Evolutionary conservation across 2,329 filamentous ascomycete genomes (phyloP).

Genomic region (Colletotrichum eleusines): DNA sequence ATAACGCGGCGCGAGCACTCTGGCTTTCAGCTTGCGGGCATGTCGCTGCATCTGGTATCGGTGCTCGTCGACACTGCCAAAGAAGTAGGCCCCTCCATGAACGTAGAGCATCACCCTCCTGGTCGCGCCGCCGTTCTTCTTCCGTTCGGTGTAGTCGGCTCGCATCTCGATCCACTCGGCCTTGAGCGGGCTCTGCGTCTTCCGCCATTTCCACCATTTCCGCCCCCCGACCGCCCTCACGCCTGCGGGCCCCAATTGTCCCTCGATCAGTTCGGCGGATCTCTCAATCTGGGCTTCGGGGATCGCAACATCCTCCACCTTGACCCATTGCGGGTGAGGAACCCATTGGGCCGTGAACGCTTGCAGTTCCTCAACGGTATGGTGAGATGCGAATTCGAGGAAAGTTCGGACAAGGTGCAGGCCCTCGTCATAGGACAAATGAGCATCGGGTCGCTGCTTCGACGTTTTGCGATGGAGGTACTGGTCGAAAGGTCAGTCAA

Average conservation of each 20-base stretch:
- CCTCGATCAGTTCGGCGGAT: conserved; percentile 75
- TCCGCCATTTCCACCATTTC: conserved; percentile 92
- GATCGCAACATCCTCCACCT: conserved; percentile 77
- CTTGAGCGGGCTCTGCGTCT: conserved; percentile 72
- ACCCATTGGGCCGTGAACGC: conserved; percentile 93
- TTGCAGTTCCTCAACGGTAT: conserved; percentile 94
- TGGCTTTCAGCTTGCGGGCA: conserved; percentile 91
- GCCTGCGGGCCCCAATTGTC: conserved; percentile 83
- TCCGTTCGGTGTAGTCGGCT: conserved; percentile 80
- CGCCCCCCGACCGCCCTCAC: conserved; percentile 81
- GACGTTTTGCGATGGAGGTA: conserved; percentile 84
- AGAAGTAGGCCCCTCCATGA: conserved; percentile 95
- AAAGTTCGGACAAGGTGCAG: conserved; percentile 89
- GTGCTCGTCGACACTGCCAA: conserved; percentile 95
- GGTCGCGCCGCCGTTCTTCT: conserved; percentile 68
- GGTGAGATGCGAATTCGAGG: conserved; percentile 84
- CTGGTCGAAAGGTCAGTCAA: conserved; percentile 55
- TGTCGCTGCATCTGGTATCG: conserved; percentile 98
- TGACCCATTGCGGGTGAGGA: conserved; percentile 89
- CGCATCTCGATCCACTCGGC: conserved; percentile 99
- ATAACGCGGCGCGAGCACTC: conserved; percentile 89
- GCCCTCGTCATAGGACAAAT: conserved; percentile 95
- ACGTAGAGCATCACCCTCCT: conserved; percentile 92
- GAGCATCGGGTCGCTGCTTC: conserved; percentile 84
- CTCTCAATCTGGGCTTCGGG: conserved; percentile 71